Base-by-base conservation (phyloP, 2,329 filamentous ascomycete species). In the Lecanosticta acicola region DNA sequence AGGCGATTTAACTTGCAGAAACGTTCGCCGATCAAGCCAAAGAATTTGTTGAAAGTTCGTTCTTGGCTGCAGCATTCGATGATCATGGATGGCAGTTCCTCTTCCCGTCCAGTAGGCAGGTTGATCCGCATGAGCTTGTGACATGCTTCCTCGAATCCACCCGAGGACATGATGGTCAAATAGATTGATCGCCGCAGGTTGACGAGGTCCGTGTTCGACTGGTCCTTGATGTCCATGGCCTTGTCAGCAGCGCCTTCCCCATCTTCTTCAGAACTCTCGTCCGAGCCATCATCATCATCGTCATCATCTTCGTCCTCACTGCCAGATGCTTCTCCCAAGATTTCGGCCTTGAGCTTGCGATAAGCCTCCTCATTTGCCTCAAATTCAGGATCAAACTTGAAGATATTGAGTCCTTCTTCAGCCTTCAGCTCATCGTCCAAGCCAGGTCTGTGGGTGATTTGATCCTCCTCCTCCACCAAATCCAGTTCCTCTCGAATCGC, bases 1-100 rank as follows among this genome's bases (percentile, higher is more conserved):
- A 96, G 77, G 17, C 93, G 81, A 68, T 97, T 97, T 61, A 98
- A 81, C 69, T 95, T 96, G 61, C 89, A 87, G 68, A 98, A 95
- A 18, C 91, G 81, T 70, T 98, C 93, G 24, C 87, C 93, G 45
- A 97, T 89, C 54, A 95, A 72, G 10, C 93, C 93, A 62, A 94
- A 96, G 70, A 97, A 98, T 66, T 97, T 97, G 51, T 90, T 90
- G 68, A 94, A 98, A 1, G 93, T 96, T 59, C 89, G 87, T 67
- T 97, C 90, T 68, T 98, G 93, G 20, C 87, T 91, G 66, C 90
- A 95, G 65, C 89, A 95, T 68, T 98, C 93, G 55, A 98, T 84
- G 45, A 98, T 83, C 93, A 98, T 98, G 17, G 87, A 94, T 1
- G 90, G 89, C 36, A 98, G 75, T 66, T 98, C 93, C 4, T 83